Base-by-base conservation (phyloP, 73 alveolate species). In the Paramecium tetraurelia region DNA sequence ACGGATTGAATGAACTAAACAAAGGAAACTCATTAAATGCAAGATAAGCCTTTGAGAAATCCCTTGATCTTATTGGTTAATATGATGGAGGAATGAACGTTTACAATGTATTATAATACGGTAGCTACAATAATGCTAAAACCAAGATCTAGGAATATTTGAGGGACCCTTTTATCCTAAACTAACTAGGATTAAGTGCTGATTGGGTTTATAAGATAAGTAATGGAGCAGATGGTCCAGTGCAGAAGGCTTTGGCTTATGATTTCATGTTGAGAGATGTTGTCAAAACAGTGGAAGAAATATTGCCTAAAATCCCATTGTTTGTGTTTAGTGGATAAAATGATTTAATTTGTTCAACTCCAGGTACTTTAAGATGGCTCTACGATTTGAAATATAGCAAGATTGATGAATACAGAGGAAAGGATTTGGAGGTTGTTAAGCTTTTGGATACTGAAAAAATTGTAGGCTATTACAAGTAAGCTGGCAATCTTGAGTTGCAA, bases 191-290 rank as follows among this genome's bases (percentile, higher is more conserved):
- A 31, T 16, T 58, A 31, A 85, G 53, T 57, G 86, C 40, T n/a
- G 59, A 86, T 16, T 53, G 9, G 59, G 21, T 57, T 29, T 86
- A 58, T 58, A n/a, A 20, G 8, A 58, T 24, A 31, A 38, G 93
- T 31, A 71, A 46, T 31, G 59, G 41, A 12, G 84, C 68, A 20
- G 93, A 57, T 21, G 41, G 69, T 7, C 59, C 59, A 14, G 59
- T 48, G 8, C 16, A 48, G 9, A 86, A 53, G 22, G 86, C 93
- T 86, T 58, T 86, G 40, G 12, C 85, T 86, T 11, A 24, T 18
- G 93, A 86, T 86, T 86, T 86, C 11, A 86, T 86, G 93, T 57
- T 57, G 59, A 72, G 86, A 58, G 93, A 86, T 59, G 27, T 31
- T 33, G 22, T 70, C 29, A 0, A 85, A 33, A 20, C 35, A 4